Percentiles rank a stretch among this genome's conserved stretches.
phyloP scores from a whole-genome alignment of 1,284 basidiomycete species.

The Heterobasidion occidentale region DNA sequence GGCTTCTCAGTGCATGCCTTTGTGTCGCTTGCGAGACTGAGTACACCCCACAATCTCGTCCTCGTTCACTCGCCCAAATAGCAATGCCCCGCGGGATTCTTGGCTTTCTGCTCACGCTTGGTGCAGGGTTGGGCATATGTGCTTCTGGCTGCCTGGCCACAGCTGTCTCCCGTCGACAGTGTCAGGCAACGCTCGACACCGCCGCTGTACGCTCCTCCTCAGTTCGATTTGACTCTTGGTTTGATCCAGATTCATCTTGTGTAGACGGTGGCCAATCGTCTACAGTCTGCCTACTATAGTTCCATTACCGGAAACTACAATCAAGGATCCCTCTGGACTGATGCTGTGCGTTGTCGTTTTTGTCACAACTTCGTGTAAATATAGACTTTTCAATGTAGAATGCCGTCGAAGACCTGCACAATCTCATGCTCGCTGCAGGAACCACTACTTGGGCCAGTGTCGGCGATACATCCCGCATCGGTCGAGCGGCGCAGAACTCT shows the following conservation, averaged over 20 bases:
- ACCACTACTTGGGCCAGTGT: constrained; percentile 28
- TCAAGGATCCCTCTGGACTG: constrained; percentile 41
- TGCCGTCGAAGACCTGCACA: constrained; percentile 45
- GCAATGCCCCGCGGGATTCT: too few relatives aligned
- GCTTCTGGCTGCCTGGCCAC: too few relatives aligned
- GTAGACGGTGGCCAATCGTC: constrained; percentile 32
- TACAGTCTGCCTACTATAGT: constrained; percentile 36
- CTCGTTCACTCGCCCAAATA: too few relatives aligned
- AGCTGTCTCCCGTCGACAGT: not conserved
- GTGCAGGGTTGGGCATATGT: too few relatives aligned
- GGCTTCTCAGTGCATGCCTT: too few relatives aligned
- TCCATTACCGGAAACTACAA: constrained; percentile 28
- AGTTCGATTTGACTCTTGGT: too few relatives aligned
- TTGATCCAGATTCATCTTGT: not conserved
- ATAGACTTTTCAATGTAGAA: constrained; percentile 26
- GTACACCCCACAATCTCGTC: too few relatives aligned
- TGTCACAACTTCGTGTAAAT: not conserved
- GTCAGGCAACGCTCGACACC: not conserved
- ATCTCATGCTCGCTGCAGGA: constrained; percentile 39
- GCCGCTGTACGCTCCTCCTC: not conserved
- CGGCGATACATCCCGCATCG: constrained; percentile 35
- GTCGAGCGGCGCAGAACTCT: constrained; percentile 27
- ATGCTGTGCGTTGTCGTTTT: constrained; percentile 29
- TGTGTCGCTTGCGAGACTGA: too few relatives aligned
- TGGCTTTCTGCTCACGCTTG: too few relatives aligned